Evolutionary conservation across 768 basidiomycete species (phyloP), one percentile per base, ranked within the genome.

Genomic region (Phallus indusiatus): DNA sequence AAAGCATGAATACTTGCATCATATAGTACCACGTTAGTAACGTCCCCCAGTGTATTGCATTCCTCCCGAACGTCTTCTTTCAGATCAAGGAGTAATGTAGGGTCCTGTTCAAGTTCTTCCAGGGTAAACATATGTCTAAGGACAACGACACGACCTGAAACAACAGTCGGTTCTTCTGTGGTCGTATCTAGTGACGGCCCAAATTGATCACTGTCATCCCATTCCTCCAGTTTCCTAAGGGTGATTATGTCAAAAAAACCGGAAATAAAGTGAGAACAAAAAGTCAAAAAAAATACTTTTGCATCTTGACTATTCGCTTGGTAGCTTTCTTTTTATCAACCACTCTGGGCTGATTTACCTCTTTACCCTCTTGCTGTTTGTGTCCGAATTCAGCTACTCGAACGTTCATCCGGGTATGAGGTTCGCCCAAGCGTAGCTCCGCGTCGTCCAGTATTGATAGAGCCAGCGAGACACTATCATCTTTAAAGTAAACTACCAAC

Each of bases 31-130:
- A 97, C 90, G 64, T 93, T 97, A 0, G 96, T 98, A 4, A 99
- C 96, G 65, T 94, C 90, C 28, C 96, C 96, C 12, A 98, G 71
- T 0, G 80, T 80, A 53, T 88, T 83, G 62, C 93, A 93, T 68
- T 98, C 95, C 35, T 95, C 94, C 56, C 95, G 81, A 17, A 98
- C 94, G 64, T 98, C 95, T 67, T 96, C 93, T 68, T 97, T 97
- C 54, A 97, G 78, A 65, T 98, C 95, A 14, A 98, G 80, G 18
- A 97, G 73, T 22, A 97, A 73, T 7, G 90, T 78, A 0, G 90
- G 75, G 66, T 98, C 94, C 64, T 93, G 83, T 34, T 90, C 86
- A 0, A 98, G 79, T 63, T 94, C 90, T 65, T 86, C 70, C 18
- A 91, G 75, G 5, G 87, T 86, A 68, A 99, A 99, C 94, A 97